These are phyloP conservation scores for Pyracantha coccinea DNA, from an alignment of 331 rosid species.

Conservation along the genomic window DNA sequence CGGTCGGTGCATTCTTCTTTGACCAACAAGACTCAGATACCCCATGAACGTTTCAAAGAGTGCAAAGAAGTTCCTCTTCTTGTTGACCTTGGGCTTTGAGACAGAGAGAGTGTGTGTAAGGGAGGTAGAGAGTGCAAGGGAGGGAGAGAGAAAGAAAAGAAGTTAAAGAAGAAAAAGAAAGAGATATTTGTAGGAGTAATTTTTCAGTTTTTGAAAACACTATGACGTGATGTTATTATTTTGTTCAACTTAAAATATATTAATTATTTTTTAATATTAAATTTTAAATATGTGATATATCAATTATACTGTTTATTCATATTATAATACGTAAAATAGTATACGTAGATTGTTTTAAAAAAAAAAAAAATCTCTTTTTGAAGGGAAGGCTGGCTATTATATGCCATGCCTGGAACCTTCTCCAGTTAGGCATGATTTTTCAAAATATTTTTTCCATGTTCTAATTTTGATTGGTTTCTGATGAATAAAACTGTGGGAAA, in stretches of 20 bases:
- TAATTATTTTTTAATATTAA: too few species aligned
- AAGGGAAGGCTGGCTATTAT: background rate
- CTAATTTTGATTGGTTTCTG: background rate
- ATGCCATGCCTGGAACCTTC: slow-evolving; percentile 10
- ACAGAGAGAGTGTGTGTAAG: too few species aligned
- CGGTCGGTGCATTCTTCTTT: slow-evolving; percentile 28
- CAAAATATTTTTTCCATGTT: background rate
- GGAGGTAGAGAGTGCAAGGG: background rate
- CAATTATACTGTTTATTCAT: too few species aligned
- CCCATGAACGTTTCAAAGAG: slow-evolving; percentile 28
- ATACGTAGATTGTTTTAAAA: too few species aligned
- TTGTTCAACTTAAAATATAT: too few species aligned
- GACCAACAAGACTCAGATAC: slow-evolving; percentile 7
- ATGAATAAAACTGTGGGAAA: slow-evolving; percentile 3
- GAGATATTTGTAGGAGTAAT: background rate
- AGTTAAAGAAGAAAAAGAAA: background rate
- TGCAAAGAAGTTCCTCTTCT: slow-evolving; percentile 5
- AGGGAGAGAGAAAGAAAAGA: background rate
- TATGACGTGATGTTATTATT: too few species aligned
- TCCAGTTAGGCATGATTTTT: slow-evolving; percentile 6
- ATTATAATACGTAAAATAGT: too few species aligned
- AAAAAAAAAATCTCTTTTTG: background rate
- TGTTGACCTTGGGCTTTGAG: slow-evolving; percentile 21
- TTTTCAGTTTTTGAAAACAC: background rate
- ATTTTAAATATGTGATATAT: too few species aligned